Evolutionary conservation across 345 rosid species (phyloP).

Genomic region (Microthlaspi erraticum): DNA sequence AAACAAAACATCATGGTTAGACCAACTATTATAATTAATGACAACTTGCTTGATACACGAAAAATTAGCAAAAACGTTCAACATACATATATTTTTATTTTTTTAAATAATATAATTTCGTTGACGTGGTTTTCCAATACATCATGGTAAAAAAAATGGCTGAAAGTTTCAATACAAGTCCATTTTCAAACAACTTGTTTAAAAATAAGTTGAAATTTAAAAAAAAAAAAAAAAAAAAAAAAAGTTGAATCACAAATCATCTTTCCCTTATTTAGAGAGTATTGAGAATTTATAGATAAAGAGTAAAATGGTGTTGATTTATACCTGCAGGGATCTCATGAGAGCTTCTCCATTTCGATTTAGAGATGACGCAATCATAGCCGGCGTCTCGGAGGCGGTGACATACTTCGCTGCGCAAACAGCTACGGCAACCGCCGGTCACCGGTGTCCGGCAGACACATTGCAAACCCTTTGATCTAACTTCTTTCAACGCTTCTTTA

Average conservation of each 20-base stretch:
- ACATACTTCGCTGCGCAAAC: constrained; percentile 57
- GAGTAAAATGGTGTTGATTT: constrained; percentile 1
- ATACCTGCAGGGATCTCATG: constrained; percentile 75
- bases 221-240: neutral
- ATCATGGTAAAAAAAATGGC: neutral
- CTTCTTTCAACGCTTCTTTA: constrained; percentile 57
- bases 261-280: neutral
- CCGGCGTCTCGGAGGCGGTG: constrained; percentile 62
- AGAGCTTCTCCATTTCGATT: constrained; percentile 86
- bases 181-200: neutral
- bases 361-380: constrained; percentile 61
- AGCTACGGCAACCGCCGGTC: constrained; percentile 64
- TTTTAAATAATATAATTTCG: constrained; percentile 11
- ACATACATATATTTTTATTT: neutral
- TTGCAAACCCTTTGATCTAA: constrained; percentile 35
- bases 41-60: constrained; percentile 15
- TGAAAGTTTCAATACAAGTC: constrained; percentile 6
- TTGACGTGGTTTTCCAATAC: neutral
- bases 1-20: constrained; percentile 5
- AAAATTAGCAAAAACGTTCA: constrained; percentile 5
- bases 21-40: constrained; percentile 21
- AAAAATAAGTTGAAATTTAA: neutral
- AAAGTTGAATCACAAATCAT: neutral
- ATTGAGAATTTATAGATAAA: neutral
- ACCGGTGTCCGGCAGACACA: constrained; percentile 60